These are phyloP conservation scores for Quercus dentata DNA, from an alignment of 306 rosid species.

Conservation along the genomic window DNA sequence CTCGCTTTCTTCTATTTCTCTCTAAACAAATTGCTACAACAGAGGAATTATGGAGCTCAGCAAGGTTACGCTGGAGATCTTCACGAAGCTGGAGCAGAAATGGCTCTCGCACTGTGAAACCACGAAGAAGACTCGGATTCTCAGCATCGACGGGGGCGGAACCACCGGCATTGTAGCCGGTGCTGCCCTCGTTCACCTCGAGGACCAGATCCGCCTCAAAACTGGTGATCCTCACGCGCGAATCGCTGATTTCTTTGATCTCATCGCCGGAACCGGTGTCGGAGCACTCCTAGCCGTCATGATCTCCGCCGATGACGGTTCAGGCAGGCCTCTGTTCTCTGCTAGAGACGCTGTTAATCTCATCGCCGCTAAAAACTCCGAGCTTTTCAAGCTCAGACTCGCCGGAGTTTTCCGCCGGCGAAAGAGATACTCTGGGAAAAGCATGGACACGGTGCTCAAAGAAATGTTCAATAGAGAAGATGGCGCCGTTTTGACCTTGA, in stretches of 20 bases:
- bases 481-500: conserved; percentile 55
- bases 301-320: conserved; percentile 63
- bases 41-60: conserved; percentile 64
- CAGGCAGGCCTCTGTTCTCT: conserved; percentile 70
- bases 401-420: conserved; percentile 46
- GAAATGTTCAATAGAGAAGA: conserved; percentile 53
- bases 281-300: conserved; percentile 82
- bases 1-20: no score
- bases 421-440: conserved; percentile 48
- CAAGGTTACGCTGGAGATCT: conserved; percentile 77
- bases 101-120: conserved; percentile 86
- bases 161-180: conserved; percentile 76
- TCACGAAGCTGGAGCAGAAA: conserved; percentile 85
- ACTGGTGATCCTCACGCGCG: conserved; percentile 76
- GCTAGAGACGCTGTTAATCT: conserved; percentile 62
- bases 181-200: conserved; percentile 65
- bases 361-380: conserved; percentile 37
- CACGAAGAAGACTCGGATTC: conserved; percentile 70
- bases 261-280: conserved; percentile 78
- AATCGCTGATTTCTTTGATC: conserved; percentile 79
- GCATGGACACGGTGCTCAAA: conserved; percentile 67
- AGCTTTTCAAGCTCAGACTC: conserved; percentile 37
- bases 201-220: conserved; percentile 92
- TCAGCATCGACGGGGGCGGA: conserved; percentile 95
- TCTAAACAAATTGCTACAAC: not conserved